phyloP scores from a whole-genome alignment of 164 flowering plant genomes.

The Euptelea pleiosperma region DNA sequence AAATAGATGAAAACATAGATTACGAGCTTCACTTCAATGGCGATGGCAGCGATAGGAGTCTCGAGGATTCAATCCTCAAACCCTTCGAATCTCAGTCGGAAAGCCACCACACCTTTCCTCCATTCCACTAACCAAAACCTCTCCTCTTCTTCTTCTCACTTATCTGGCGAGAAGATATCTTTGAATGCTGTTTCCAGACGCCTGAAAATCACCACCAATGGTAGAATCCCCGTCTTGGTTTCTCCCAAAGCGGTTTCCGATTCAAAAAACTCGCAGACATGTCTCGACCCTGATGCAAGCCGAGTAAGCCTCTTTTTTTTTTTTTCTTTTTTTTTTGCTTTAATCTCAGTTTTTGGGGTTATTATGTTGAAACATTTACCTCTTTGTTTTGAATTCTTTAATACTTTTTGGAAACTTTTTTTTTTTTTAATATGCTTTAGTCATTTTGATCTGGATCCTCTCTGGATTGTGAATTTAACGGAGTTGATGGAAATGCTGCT shows the following conservation, averaged over 20 bases:
- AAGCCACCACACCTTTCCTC: constrained; percentile 7
- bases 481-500: not conserved
- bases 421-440: not conserved
- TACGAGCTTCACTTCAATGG: constrained; percentile 17
- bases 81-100: constrained; percentile 3
- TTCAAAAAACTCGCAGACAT: constrained; percentile 69
- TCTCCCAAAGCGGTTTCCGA: constrained; percentile 87
- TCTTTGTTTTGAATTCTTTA: not conserved
- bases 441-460: not conserved
- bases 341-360: not conserved
- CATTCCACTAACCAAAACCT: constrained; percentile 16
- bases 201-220: not conserved
- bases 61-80: constrained; percentile 20
- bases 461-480: not conserved
- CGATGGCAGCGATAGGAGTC: constrained; percentile 20
- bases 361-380: not conserved
- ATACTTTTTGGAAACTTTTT: not conserved
- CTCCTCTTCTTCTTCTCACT: constrained; percentile 37
- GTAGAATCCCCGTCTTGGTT: constrained; percentile 37
- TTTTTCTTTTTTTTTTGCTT: not conserved
- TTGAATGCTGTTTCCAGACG: not conserved
- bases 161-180: constrained; percentile 35
- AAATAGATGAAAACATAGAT: not conserved
- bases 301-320: constrained; percentile 34
- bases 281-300: constrained; percentile 94